A percentile compares a stretch with the other conserved stretches of the same genome.
Conservation (phyloP, 805 yeast species). For the Cyberlindnera americana region DNA sequence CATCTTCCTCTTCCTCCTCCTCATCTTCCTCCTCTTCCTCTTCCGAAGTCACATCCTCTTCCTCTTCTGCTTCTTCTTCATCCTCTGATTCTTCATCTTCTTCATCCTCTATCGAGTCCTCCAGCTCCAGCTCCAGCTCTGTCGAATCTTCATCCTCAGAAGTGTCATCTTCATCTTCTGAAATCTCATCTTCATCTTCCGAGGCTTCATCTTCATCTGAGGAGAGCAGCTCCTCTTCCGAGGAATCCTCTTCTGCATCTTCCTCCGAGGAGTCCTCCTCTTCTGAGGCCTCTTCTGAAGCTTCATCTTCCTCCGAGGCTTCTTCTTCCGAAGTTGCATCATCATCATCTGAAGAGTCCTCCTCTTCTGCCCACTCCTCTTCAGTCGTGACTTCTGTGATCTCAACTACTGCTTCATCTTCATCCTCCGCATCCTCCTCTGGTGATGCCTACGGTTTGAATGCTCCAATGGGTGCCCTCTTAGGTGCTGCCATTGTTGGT, state of each 20-base stretch:
- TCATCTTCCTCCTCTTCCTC: conserved; percentile 4
- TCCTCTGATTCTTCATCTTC: conserved; percentile 20
- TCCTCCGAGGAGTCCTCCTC: conserved; percentile 1
- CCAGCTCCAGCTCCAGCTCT: conserved; percentile 11
- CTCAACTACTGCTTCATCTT: conserved; percentile 23
- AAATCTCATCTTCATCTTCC: conserved; percentile 9
- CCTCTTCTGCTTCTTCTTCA: conserved; percentile 11
- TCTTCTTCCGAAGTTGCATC: conserved; percentile 23
- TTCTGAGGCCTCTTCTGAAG: conserved; percentile 4
- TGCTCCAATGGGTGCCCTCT: conserved; percentile 38
- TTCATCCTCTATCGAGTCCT: conserved; percentile 6
- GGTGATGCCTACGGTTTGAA: conserved; percentile 32
- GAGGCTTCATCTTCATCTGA: conserved; percentile 19
- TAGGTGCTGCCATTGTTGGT: conserved; percentile 34
- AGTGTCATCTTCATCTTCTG: conserved; percentile 18
- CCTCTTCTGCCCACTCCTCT: conserved; percentile 21
- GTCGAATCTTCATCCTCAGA: conserved; percentile 1
- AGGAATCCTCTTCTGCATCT: conserved; percentile 4
- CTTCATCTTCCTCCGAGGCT: conserved; percentile 4
- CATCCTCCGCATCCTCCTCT: conserved; percentile 9
- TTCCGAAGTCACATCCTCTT: conserved; percentile 7
- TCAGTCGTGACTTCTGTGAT: conserved; percentile 19
- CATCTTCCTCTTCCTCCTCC: conserved; percentile 2
- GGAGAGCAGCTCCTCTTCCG: conserved; percentile 7
- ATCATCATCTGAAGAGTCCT: conserved; percentile 16